phyloP scores from a whole-genome alignment of 768 basidiomycete genomes.

The Amanita brunnescens region DNA sequence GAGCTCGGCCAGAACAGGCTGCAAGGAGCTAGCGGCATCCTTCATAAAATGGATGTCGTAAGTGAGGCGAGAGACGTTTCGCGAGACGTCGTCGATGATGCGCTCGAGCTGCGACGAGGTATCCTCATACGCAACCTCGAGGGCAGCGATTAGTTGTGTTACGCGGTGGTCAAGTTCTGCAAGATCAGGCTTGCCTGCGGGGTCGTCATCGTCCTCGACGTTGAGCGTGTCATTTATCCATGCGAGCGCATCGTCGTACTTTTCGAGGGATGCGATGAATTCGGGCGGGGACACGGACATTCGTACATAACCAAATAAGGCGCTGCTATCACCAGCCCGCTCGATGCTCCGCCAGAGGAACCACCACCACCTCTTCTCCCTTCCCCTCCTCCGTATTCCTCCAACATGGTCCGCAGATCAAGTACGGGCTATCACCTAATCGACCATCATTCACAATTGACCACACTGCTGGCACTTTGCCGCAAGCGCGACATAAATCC shows the following conservation, averaged over 20 bases:
- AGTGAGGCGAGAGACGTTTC: slow-evolving; percentile 81
- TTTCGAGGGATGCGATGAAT: slow-evolving; percentile 37
- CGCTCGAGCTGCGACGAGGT: slow-evolving; percentile 82
- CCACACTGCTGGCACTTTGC: slow-evolving; percentile 59
- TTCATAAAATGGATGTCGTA: slow-evolving; percentile 98
- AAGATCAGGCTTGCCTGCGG: slow-evolving; percentile 29
- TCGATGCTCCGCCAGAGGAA: slow-evolving; percentile 39
- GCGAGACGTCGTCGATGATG: slow-evolving; percentile 87
- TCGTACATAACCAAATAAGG: slow-evolving; percentile 14
- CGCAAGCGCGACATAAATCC: slow-evolving; percentile 61
- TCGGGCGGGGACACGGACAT: slow-evolving; percentile 30
- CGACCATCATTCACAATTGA: slow-evolving; percentile 65
- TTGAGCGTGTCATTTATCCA: slow-evolving; percentile 66
- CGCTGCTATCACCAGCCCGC: slow-evolving; percentile 1
- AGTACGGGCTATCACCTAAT: slow-evolving; percentile 69
- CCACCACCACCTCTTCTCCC: slow-evolving; percentile 37
- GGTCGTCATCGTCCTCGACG: slow-evolving; percentile 21
- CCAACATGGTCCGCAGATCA: slow-evolving; percentile 73
- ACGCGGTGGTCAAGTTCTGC: slow-evolving; percentile 64
- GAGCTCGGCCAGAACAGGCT: slow-evolving; percentile 54
- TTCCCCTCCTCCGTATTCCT: slow-evolving; percentile 50
- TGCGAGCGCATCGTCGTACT: slow-evolving; percentile 47
- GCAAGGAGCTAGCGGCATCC: slow-evolving; percentile 77
- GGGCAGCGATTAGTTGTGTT: slow-evolving; percentile 62
- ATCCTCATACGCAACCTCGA: slow-evolving; percentile 84